Conservation (phyloP, 306 rosid species). For the cucumber (Cucumis sativus) region DNA sequence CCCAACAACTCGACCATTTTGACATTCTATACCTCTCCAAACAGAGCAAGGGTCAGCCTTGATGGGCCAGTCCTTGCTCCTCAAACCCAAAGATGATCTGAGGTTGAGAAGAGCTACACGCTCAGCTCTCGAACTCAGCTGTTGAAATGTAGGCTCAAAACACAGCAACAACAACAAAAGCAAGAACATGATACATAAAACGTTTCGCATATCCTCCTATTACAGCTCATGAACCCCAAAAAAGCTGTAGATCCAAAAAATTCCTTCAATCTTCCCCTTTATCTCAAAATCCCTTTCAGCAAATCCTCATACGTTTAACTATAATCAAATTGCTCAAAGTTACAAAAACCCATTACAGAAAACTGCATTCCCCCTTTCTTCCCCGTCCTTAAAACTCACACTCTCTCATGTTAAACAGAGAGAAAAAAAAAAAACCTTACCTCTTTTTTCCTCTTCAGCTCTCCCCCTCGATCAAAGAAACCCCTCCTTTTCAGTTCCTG, state of each 20-base stretch:
- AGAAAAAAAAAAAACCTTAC: not conserved
- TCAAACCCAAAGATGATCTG: conserved; percentile 72
- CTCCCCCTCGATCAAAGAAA: not conserved
- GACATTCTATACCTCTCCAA: conserved; percentile 60
- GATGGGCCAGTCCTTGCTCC: conserved; percentile 77
- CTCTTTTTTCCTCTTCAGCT: not conserved
- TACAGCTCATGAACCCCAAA: not conserved
- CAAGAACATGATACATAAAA: conserved; percentile 13
- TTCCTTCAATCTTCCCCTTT: not conserved
- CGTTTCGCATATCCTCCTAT: conserved; percentile 5
- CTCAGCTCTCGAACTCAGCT: conserved; percentile 48
- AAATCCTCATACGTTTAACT: not conserved
- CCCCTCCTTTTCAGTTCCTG: not conserved
- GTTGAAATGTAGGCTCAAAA: conserved; percentile 48
- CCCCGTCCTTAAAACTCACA: not conserved
- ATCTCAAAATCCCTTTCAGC: not conserved
- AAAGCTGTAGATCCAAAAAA: not conserved
- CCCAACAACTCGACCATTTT: conserved; percentile 62
- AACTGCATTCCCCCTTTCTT: not conserved
- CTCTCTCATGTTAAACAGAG: not conserved
- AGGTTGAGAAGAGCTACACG: conserved; percentile 48
- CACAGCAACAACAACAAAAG: conserved; percentile 16
- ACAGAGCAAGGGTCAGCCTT: conserved; percentile 65
- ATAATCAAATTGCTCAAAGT: not conserved
- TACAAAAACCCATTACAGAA: conserved; percentile 1